Evolutionary conservation across 352 stramenopile genomes (phyloP).

Genomic region (Globisporangium middletonii): DNA sequence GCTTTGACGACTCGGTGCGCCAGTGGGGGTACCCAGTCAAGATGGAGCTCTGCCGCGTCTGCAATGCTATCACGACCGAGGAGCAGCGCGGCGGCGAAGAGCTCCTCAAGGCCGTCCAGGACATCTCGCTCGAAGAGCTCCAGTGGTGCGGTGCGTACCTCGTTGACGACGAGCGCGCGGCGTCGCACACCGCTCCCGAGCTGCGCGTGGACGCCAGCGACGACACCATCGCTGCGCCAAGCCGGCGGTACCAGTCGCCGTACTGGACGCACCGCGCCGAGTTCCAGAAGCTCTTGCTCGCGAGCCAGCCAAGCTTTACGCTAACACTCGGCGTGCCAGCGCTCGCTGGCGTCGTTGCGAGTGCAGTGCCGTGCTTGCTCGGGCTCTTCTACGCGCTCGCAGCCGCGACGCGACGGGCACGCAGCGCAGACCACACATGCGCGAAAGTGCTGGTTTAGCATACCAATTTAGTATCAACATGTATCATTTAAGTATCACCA

Average conservation of each 20-base stretch:
- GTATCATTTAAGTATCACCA: too few relatives aligned
- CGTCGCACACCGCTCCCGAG: neutral
- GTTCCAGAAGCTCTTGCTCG: constrained; percentile 22
- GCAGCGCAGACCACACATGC: neutral
- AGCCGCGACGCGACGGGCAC: neutral
- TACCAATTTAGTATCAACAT: too few relatives aligned
- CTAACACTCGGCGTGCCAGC: constrained; percentile 8
- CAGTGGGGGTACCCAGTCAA: constrained; percentile 45
- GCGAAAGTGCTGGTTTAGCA: neutral
- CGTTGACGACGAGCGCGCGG: constrained; percentile 6
- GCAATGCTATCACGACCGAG: constrained; percentile 24
- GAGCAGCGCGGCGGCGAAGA: constrained; percentile 19
- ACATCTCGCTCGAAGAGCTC: constrained; percentile 34
- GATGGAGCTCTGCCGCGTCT: constrained; percentile 43
- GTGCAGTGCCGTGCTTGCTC: constrained; percentile 5
- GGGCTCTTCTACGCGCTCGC: constrained; percentile 6
- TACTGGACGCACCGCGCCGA: constrained; percentile 62
- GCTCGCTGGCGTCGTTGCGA: constrained; percentile 7
- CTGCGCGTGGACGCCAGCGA: neutral
- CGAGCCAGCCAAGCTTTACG: constrained; percentile 7
- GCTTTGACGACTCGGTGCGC: constrained; percentile 32
- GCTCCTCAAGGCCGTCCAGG: constrained; percentile 25
- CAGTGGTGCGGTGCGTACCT: constrained; percentile 50
- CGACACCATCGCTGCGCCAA: constrained; percentile 5
- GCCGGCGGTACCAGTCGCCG: constrained; percentile 17